Base-by-base conservation (phyloP, 768 basidiomycete species). In the Tricholoma matsutake region DNA sequence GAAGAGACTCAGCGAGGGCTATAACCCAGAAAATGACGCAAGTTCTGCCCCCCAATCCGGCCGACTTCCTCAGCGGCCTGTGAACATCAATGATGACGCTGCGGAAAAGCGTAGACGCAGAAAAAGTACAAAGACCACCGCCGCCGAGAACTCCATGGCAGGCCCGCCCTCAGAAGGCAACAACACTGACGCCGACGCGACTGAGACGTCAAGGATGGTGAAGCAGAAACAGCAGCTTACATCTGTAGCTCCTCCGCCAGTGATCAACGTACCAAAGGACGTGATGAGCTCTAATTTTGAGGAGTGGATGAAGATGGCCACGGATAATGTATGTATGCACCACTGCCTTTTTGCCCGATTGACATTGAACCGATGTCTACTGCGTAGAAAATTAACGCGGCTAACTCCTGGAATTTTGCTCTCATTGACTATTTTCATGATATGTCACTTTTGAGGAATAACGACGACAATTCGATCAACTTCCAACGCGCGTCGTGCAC, bases 281-380 rank as follows among this genome's bases (percentile, higher is more conserved):
- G 83, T 94, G n/a, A 92, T 92, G 85, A 92, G 82, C 75, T 89
- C 87, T 39, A 97, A 95, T 67, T 97, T 89, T 69, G 97, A 99
- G 72, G 95, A 98, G 74, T 98, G 97, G 97, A 98, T 99, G 96
- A 98, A 98, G 80, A 88, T 98, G 87, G 95, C 96, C 1, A 98
- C 96, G 2, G 96, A 98, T 71, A 98, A 98, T 74, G 97, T 98
- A 98, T 74, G 97, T 98, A 71, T 67, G 86, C 78, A n/a, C 25
- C 51, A 32, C 51, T 14, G 31, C 7, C 29, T 18, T 43, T 57
- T 58, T 47, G 14, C 37, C 63, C 71, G 39, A n/a, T 45, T 6
- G n/a, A 31, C 13, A 28, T 54, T 35, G 7, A 57, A 37, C 34
- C 32, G 55, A 60, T 58, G 31, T 32, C 60, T 73, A 57, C 41